phyloP scores from a whole-genome alignment of 192 early-diverging fungal species.

The Coemansia sp. region DNA sequence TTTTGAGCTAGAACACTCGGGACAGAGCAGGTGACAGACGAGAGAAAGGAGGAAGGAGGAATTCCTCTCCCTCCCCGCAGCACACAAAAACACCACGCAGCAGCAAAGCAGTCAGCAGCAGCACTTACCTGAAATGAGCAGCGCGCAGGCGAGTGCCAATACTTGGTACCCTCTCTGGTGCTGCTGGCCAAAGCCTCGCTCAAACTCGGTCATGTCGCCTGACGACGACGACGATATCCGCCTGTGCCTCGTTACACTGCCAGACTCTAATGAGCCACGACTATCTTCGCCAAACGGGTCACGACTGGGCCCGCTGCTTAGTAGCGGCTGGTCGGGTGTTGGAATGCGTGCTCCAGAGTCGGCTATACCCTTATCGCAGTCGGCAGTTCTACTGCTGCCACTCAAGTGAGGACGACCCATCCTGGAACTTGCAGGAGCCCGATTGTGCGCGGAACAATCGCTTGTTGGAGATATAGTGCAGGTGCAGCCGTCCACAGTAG shows the following conservation, averaged over 20 bases:
- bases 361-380: background rate
- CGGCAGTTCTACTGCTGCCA: constrained; percentile 11
- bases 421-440: background rate
- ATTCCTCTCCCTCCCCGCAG: background rate
- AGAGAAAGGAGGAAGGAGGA: too few relatives aligned
- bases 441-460: constrained; percentile 11
- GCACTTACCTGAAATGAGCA: constrained; percentile 65
- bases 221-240: constrained; percentile 38
- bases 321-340: constrained; percentile 55
- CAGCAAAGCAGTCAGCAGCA: background rate
- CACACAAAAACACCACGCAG: background rate
- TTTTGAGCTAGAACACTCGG: background rate
- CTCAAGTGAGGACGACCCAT: constrained; percentile 11
- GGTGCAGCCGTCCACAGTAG: constrained; percentile 15
- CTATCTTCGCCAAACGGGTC: constrained; percentile 21
- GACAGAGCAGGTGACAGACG: constrained; percentile 9
- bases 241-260: constrained; percentile 19
- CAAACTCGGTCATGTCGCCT: constrained; percentile 42
- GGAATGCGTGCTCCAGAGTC: constrained; percentile 18
- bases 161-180: constrained; percentile 58
- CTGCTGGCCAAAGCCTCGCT: constrained; percentile 33
- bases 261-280: constrained; percentile 18
- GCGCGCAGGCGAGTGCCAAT: constrained; percentile 62
- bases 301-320: constrained; percentile 17
- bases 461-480: constrained; percentile 9